A percentile compares a stretch with the other conserved stretches of the same genome.
Conservation (phyloP, 2,329 filamentous ascomycete species). For the Pezicula neosporulosa region DNA sequence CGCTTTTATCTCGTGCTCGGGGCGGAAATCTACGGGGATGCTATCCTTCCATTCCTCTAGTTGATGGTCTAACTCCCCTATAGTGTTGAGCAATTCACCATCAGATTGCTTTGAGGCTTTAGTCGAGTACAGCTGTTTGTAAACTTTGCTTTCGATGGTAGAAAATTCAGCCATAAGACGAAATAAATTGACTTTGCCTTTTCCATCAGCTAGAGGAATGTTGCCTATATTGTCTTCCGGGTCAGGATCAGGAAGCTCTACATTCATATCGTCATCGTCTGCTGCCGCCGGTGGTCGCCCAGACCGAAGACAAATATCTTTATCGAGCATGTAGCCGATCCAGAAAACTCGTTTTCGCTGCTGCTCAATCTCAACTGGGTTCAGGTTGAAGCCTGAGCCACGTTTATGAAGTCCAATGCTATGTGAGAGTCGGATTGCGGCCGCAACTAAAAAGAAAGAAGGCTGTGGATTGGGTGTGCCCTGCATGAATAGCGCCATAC, state of each 20-base stretch:
- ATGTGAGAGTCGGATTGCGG: constrained; percentile 85
- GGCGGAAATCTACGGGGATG: constrained; percentile 94
- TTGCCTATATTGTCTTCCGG: constrained; percentile 92
- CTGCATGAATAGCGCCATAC: constrained; percentile 92
- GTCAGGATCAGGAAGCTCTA: constrained; percentile 88
- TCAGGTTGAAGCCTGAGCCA: constrained; percentile 88
- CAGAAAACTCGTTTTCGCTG: constrained; percentile 76
- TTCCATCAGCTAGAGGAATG: constrained; percentile 83
- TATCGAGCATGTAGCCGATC: constrained; percentile 73
- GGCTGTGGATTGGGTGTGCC: constrained; percentile 96
- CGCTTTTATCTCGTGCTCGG: constrained; percentile 92
- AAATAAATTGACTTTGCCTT: constrained; percentile 93
- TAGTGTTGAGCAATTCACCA: constrained; percentile 90
- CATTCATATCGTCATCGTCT: constrained; percentile 87
- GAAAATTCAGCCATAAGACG: constrained; percentile 88
- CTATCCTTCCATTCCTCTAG: constrained; percentile 95
- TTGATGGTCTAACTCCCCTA: constrained; percentile 86
- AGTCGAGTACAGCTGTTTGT: constrained; percentile 88
- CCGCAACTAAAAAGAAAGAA: constrained; percentile 84
- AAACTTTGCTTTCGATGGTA: constrained; percentile 89
- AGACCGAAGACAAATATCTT: constrained; percentile 71
- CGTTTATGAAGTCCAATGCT: constrained; percentile 95
- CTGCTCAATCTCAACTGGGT: constrained; percentile 91
- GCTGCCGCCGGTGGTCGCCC: constrained; percentile 70
- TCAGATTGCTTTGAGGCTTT: constrained; percentile 89